Evolutionary conservation across 179 eudicot species (phyloP), one percentile per base, ranked within the genome.

Genomic region (Beta macrorhiza): DNA sequence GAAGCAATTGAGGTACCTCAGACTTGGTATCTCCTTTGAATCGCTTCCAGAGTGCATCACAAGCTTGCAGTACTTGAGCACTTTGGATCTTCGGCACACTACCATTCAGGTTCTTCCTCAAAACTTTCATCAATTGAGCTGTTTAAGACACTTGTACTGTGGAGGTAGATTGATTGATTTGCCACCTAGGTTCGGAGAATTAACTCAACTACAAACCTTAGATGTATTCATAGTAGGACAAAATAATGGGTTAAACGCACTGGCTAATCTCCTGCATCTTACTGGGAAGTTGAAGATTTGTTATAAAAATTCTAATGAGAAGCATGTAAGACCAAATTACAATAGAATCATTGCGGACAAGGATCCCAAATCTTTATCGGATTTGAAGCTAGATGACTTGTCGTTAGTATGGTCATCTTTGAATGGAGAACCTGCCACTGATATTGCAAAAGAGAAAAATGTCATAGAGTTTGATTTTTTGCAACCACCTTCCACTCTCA

Each of bases 1-100:
- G 25, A 16, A 56, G 17, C 74, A 80, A 17, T 45, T 86, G 55
- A 86, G 78, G 61, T 86, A 80, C 64, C 82, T 83, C 7, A 76
- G 73, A 15, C 75, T 79, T 25, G 32, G 75, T n/a, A 19, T 51
- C 59, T 47, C 15, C 2, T 7, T 2, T 17, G 17, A 72, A 52
- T 32, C 22, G 0, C 80, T 81, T 32, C 61, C 71, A 13, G 9
- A 61, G 6, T 9, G 75, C 12, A 11, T 82, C 56, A 57, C 79
- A 25, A n/a, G 29, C 58, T 29, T 83, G 78, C 68, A 22, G 15
- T 76, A 82, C 9, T 22, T 85, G 51, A 47, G 51, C 0, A 75
- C 74, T n/a, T 69, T 85, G 65, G 69, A 78, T 73, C 65, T 86
- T 16, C 45, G 16, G 1, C 49, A 17, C 17, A 76, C 75, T 14